Evolutionary conservation across 768 basidiomycete species (phyloP), one percentile per base, ranked within the genome.

Genomic region (Mycena venus): DNA sequence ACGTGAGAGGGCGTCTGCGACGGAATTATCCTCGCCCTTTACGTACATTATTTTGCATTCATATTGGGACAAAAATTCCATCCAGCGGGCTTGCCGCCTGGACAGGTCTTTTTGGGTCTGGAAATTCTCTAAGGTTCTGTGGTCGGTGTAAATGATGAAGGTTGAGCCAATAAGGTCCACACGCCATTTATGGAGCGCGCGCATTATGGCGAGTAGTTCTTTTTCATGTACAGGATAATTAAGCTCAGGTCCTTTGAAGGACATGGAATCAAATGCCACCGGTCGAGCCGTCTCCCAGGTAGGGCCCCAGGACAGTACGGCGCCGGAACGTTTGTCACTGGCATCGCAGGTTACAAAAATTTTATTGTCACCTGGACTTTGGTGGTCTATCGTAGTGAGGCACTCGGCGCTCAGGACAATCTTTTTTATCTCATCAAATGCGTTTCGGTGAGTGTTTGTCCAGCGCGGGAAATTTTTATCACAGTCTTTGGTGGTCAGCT

Each of bases 321-420:
- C 83, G 2, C 84, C 83, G 0, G 80, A 80, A 4, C 80, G 59
- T 17, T 34, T 66, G 25, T 84, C 79, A 32, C 78, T 80, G 0
- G 84, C 83, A 62, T 85, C 82, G 8, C 64, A 68, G 2, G 80
- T 80, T 0, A 86, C 78, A 49, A 83, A 86, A 34, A 85, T 84
- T 17, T 79, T 72, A 63, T 83, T 83, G 0, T 79, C 68, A 0
- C 75, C 78, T 0, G 76, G 76, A 23, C 84, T 75, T 0, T 79
- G 61, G 63, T 86, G 83, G 64, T 86, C 78, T 29, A 86, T 85
- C 0, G 74, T 74, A 0, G 81, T 86, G 0, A 85, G 76, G 51
- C 80, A 83, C 0, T 79, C 79, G 7, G 61, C 14, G 10, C 76
- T 69, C 0, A 79, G n/a, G 0, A 85, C 82, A 0, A 84, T 68